phyloP scores from a whole-genome alignment of 2,329 filamentous ascomycete genomes.

The Aspergillus neoniger region DNA sequence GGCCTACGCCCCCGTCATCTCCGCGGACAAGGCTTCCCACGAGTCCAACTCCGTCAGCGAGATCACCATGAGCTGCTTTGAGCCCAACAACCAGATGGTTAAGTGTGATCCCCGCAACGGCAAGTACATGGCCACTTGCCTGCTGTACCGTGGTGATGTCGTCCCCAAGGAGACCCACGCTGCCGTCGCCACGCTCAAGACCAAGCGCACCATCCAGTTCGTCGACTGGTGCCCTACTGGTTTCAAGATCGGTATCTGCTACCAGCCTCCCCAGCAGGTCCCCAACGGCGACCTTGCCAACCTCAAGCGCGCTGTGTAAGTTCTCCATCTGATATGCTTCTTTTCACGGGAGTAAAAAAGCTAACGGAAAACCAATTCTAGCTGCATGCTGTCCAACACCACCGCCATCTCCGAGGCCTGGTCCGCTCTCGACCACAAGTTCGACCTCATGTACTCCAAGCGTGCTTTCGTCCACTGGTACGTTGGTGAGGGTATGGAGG shows the following conservation, averaged over 20 bases:
- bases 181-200: slow-evolving; percentile 95
- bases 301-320: slow-evolving; percentile 96
- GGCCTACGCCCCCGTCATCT: slow-evolving; percentile 92
- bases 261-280: slow-evolving; percentile 93
- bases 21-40: slow-evolving; percentile 91
- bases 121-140: slow-evolving; percentile 99
- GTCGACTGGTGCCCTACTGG: slow-evolving; percentile 99
- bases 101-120: slow-evolving; percentile 98
- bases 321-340: slow-evolving; percentile 32
- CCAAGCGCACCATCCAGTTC: slow-evolving; percentile 98
- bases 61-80: slow-evolving; percentile 99
- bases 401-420: slow-evolving; percentile 98
- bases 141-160: slow-evolving; percentile 97
- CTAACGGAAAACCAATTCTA: slow-evolving; percentile 36
- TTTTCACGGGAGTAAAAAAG: neutral
- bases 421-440: slow-evolving; percentile 95
- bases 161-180: slow-evolving; percentile 93
- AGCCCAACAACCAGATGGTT: slow-evolving; percentile 99
- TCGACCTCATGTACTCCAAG: slow-evolving; percentile 99
- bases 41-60: slow-evolving; percentile 98
- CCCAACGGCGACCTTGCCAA: slow-evolving; percentile 97
- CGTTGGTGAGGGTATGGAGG: slow-evolving; percentile 99
- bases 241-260: slow-evolving; percentile 99
- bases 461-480: slow-evolving; percentile 99
- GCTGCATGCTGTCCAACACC: slow-evolving; percentile 93